These are phyloP conservation scores for Setaria italica DNA, from an alignment of 202 grass and related monocot species.

Conservation along the genomic window DNA sequence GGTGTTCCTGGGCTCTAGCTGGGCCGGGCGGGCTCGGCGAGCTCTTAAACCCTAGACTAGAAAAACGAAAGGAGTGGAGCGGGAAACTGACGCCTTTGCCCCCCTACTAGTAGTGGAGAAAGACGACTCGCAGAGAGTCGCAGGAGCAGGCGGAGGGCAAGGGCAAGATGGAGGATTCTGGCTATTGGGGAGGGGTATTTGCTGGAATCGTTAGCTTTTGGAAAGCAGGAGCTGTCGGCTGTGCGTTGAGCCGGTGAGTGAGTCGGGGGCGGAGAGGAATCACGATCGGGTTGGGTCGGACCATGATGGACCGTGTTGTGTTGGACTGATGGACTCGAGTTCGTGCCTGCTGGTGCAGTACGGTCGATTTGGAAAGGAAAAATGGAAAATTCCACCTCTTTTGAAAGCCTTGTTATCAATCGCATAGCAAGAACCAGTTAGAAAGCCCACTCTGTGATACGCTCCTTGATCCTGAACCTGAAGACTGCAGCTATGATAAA, in stretches of 20 bases:
- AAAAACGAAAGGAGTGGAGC: background rate
- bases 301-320: background rate
- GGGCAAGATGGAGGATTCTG: background rate
- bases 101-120: background rate
- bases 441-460: too few relatives aligned
- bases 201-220: background rate
- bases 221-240: background rate
- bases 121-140: background rate
- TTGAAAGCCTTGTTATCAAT: too few relatives aligned
- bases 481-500: too few relatives aligned
- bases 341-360: background rate
- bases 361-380: background rate
- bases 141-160: too few relatives aligned
- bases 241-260: background rate
- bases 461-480: background rate
- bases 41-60: slow-evolving; percentile 48
- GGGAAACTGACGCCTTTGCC: slow-evolving; percentile 23
- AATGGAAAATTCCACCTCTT: background rate
- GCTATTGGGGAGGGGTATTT: background rate
- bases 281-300: background rate
- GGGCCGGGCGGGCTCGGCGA: slow-evolving; percentile 37
- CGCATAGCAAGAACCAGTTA: too few relatives aligned
- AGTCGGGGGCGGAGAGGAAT: background rate
- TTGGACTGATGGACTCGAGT: background rate
- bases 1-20: slow-evolving; percentile 23